phyloP scores from a whole-genome alignment of 495 filamentous ascomycete species.

The Letharia columbiana region DNA sequence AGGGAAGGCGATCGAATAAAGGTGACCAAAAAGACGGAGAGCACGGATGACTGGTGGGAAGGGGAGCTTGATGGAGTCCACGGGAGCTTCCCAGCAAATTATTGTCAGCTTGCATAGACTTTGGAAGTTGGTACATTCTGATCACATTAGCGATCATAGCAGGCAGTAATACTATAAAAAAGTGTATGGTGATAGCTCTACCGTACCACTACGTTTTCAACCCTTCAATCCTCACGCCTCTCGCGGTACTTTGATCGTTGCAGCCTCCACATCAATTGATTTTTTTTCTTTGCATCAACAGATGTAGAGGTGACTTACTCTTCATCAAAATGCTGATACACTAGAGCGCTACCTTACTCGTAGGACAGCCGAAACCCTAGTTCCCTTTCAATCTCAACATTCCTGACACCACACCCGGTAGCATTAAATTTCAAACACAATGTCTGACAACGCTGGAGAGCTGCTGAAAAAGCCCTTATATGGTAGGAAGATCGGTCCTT shows the following conservation, averaged over 20 bases:
- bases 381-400: not conserved
- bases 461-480: constrained; percentile 57
- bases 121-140: not conserved
- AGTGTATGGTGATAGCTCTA: not conserved
- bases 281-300: not conserved
- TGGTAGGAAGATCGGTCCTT: constrained; percentile 33
- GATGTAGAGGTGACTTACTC: not conserved
- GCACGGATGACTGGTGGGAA: constrained; percentile 92
- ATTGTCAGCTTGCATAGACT: constrained; percentile 42
- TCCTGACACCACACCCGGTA: not conserved
- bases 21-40: constrained; percentile 75
- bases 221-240: not conserved
- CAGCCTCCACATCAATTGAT: not conserved
- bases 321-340: not conserved
- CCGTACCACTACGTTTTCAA: not conserved
- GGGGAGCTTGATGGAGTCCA: constrained; percentile 67
- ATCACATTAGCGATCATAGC: not conserved
- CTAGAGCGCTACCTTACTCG: not conserved
- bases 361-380: not conserved
- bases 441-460: constrained; percentile 37
- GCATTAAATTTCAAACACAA: not conserved
- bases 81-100: constrained; percentile 89
- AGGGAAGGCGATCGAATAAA: constrained; percentile 76
- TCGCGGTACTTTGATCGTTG: not conserved
- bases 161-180: constrained; percentile 5